Conservation (phyloP, 495 filamentous ascomycete species). For the Apodospora peruviana region DNA sequence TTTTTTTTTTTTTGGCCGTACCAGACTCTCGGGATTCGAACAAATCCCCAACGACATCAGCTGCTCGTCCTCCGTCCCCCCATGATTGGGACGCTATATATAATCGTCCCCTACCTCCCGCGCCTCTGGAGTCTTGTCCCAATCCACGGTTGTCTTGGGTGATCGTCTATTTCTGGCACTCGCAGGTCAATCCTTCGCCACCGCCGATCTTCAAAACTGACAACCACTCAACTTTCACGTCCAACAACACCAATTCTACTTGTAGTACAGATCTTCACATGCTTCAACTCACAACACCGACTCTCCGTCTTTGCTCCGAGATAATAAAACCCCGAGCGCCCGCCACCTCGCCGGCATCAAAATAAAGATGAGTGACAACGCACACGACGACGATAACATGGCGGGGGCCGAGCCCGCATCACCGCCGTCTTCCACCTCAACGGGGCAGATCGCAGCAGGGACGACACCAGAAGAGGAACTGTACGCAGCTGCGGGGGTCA, state of each 20-base stretch:
- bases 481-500: slow-evolving; percentile 3
- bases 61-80: not conserved
- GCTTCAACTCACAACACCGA: not conserved
- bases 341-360: not conserved
- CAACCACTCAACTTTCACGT: too few species aligned
- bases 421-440: not conserved
- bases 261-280: too few species aligned
- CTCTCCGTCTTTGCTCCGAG: not conserved
- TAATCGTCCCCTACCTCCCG: too few species aligned
- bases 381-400: not conserved
- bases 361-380: not conserved
- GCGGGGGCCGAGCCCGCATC: not conserved
- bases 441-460: slow-evolving; percentile 2
- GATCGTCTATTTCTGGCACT: not conserved
- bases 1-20: too few species aligned
- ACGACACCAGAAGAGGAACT: slow-evolving; percentile 1
- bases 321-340: not conserved
- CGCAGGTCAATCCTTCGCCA: not conserved
- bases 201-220: not conserved
- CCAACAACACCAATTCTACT: too few species aligned
- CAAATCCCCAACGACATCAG: too few species aligned
- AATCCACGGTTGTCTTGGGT: not conserved
- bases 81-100: not conserved
- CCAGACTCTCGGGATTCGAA: too few species aligned
- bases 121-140: too few species aligned